A percentile compares a stretch with the other conserved stretches of the same genome.
phyloP scores from a whole-genome alignment of 306 rosid species.

The Betula pendula region DNA sequence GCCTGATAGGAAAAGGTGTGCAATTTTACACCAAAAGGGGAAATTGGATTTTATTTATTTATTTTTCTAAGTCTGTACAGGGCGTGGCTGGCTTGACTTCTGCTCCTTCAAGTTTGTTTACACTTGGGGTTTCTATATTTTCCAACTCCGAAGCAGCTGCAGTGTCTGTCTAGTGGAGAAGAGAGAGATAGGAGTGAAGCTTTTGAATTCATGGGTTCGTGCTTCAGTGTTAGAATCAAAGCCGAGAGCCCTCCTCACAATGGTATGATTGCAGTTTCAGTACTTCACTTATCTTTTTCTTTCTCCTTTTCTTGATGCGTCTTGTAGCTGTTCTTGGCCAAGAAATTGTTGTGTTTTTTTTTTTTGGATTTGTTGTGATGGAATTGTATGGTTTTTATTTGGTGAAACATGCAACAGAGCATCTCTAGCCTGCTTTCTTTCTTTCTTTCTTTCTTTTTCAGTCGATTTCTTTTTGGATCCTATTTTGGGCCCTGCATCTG shows the following conservation, averaged over 20 bases:
- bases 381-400: slow-evolving; percentile 2
- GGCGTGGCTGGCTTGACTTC: slow-evolving; percentile 8
- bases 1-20: too few relatives aligned
- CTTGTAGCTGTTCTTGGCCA: slow-evolving; percentile 11
- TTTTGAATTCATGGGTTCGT: slow-evolving; percentile 72
- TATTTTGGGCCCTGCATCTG: neutral
- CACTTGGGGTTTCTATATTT: slow-evolving; percentile 11
- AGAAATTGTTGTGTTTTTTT: neutral
- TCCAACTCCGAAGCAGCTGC: slow-evolving; percentile 3
- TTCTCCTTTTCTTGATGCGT: slow-evolving; percentile 16
- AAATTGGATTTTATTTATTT: too few relatives aligned
- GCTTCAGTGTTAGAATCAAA: slow-evolving; percentile 76
- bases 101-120: slow-evolving; percentile 22
- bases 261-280: slow-evolving; percentile 46
- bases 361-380: slow-evolving; percentile 13
- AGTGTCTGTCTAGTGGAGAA: slow-evolving; percentile 16
- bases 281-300: slow-evolving; percentile 3
- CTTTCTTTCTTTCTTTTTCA: too few relatives aligned
- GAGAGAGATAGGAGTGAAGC: slow-evolving; percentile 7
- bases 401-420: neutral
- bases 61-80: neutral
- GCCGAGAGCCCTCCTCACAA: slow-evolving; percentile 85
- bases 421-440: slow-evolving; percentile 9
- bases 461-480: slow-evolving; percentile 3
- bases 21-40: too few relatives aligned